These are phyloP conservation scores for Colletotrichum navitas DNA, from an alignment of 2,329 filamentous ascomycete species.

Conservation along the genomic window DNA sequence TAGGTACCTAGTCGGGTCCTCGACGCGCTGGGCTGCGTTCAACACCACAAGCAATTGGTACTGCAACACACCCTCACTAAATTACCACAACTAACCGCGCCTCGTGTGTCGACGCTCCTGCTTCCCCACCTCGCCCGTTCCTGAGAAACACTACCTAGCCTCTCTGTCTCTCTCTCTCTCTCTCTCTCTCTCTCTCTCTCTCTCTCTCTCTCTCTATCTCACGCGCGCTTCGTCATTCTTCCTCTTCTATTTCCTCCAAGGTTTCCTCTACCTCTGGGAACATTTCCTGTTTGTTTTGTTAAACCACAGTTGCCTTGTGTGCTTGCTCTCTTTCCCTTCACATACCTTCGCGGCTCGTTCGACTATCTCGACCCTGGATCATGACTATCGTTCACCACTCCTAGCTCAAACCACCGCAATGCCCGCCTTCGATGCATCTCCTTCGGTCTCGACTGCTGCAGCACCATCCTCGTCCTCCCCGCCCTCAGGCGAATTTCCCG, in stretches of 20 bases:
- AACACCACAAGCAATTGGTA: slow-evolving; percentile 34
- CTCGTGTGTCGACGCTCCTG: slow-evolving; percentile 38
- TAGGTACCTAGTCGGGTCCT: slow-evolving; percentile 9
- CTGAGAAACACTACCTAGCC: slow-evolving; percentile 17
- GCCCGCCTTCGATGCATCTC: slow-evolving; percentile 22
- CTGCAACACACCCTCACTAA: slow-evolving; percentile 30
- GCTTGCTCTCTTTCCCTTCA: background rate
- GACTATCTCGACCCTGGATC: slow-evolving; percentile 7
- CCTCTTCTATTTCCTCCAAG: background rate
- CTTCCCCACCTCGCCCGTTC: slow-evolving; percentile 40
- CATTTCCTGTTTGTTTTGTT: background rate
- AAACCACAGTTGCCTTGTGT: background rate
- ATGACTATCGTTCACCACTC: slow-evolving; percentile 23
- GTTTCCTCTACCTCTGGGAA: background rate
- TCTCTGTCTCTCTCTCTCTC: slow-evolving; percentile 29
- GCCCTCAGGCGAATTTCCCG: slow-evolving; percentile 22
- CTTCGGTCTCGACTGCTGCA: slow-evolving; percentile 23
- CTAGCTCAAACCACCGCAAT: slow-evolving; percentile 23
- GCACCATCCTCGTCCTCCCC: slow-evolving; percentile 17
- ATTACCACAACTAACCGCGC: slow-evolving; percentile 33
- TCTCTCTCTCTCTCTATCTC: slow-evolving; percentile 27
- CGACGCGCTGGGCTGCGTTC: slow-evolving; percentile 36
- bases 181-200: slow-evolving; percentile 25
- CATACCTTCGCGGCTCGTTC: background rate
- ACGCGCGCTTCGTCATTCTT: background rate